Evolutionary conservation across 2,329 filamentous ascomycete genomes (phyloP).

Genomic region (Aurifilum marmelostoma): DNA sequence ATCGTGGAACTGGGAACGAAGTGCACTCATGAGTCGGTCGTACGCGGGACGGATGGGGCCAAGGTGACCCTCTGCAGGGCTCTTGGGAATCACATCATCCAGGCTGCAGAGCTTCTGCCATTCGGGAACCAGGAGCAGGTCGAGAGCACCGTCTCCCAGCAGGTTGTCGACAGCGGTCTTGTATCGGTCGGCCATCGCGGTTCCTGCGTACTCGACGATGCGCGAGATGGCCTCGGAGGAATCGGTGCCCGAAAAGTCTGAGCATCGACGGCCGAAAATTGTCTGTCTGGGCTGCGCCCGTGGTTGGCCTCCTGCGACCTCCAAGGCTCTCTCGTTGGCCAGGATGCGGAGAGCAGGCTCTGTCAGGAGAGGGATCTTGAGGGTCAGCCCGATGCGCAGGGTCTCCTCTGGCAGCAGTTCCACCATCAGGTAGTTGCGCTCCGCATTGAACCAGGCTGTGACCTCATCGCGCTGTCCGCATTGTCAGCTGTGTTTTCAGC

Average conservation of each 20-base stretch:
- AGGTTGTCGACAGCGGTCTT: constrained; percentile 37
- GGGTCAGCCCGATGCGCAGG: constrained; percentile 57
- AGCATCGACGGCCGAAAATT: constrained; percentile 22
- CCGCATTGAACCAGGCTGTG: constrained; percentile 60
- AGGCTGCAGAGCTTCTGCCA: constrained; percentile 39
- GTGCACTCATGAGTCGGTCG: constrained; percentile 16
- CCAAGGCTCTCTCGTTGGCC: constrained; percentile 64
- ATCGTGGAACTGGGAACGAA: constrained; percentile 25
- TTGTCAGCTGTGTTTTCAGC: constrained; percentile 28
- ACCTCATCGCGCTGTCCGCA: constrained; percentile 47
- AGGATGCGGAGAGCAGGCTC: constrained; percentile 60
- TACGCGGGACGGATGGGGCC: constrained; percentile 19
- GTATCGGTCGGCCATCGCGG: constrained; percentile 54
- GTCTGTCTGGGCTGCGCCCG: constrained; percentile 34
- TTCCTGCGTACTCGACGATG: constrained; percentile 53
- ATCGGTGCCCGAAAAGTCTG: constrained; percentile 24
- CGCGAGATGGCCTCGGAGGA: constrained; percentile 19
- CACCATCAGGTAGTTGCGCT: constrained; percentile 60
- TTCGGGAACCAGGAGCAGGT: constrained; percentile 37
- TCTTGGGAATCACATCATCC: constrained; percentile 19
- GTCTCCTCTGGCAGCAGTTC: constrained; percentile 66
- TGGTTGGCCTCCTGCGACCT: constrained; percentile 41
- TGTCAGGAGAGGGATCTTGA: constrained; percentile 48
- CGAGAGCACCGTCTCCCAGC: constrained; percentile 39
- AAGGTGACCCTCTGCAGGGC: neutral